phyloP scores from a whole-genome alignment of 371 early-diverging fungal species.

The Mucor piriformis region DNA sequence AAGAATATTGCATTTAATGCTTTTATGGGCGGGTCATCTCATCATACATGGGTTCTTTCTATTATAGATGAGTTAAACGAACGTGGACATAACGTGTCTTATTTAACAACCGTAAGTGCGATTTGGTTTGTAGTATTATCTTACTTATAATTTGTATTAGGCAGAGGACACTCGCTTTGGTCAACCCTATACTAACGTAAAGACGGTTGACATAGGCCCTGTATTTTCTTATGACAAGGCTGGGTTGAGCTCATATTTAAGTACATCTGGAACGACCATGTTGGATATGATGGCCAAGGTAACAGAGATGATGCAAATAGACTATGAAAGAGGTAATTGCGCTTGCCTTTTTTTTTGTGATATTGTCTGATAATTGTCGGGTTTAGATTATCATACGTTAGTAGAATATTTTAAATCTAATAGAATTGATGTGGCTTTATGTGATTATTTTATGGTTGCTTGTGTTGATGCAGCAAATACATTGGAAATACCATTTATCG shows the following conservation, averaged over 20 bases:
- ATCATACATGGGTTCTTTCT: constrained; percentile 11
- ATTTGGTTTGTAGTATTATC: background rate
- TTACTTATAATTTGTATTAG: constrained; percentile 3
- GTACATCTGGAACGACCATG: background rate
- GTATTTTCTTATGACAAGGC: background rate
- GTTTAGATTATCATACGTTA: background rate
- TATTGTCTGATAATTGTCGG: too few species aligned
- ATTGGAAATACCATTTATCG: constrained; percentile 4
- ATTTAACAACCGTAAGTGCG: constrained; percentile 15
- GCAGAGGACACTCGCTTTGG: constrained; percentile 2
- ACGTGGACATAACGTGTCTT: too few species aligned
- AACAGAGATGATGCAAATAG: background rate
- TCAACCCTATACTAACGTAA: constrained; percentile 2
- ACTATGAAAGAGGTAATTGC: constrained; percentile 14
- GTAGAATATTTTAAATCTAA: constrained; percentile 4
- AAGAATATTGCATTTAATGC: constrained; percentile 9
- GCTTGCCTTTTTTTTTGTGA: too few species aligned
- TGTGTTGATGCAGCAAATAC: constrained; percentile 14
- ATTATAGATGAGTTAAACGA: constrained; percentile 9
- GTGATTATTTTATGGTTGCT: constrained; percentile 12
- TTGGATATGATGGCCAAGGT: background rate
- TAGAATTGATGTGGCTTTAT: constrained; percentile 8
- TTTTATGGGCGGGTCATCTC: constrained; percentile 7
- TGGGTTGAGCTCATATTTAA: background rate
- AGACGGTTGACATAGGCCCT: constrained; percentile 6